Base-by-base conservation (phyloP, 208 protist genomes). In the Leishmania gerbilli region DNA sequence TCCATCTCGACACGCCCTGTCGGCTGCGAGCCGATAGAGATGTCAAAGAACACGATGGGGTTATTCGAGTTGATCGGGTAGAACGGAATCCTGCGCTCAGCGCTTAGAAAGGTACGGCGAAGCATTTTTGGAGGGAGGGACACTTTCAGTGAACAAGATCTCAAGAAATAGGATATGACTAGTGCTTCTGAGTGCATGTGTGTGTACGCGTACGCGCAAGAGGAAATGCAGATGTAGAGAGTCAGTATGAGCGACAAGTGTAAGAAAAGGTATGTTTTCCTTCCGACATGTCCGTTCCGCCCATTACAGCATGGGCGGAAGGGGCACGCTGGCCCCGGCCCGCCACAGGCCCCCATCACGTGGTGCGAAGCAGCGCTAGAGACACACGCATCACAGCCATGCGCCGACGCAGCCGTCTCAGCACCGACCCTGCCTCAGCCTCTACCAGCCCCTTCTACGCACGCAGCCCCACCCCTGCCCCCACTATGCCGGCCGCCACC, bases 1-100 rank as follows among this genome's bases (percentile, higher is more conserved):
- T 98, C 97, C 79, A 99, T 96, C 79, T 97, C 95, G 19, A 99
- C 90, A 49, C 97, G 90, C 3, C 97, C 98, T 19, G 93, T 88
- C 24, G 88, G 77, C 72, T 95, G 85, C 40, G 91, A 89, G 0
- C 92, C 96, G 80, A 99, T 97, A 11, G 93, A 88, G 74, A 99
- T 94, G 82, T 99, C 98, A 83, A 99, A 99, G 81, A 95, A 98
- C 7, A 97, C 93, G 21, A 87, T n/a, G 45, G 92, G 91, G 88
- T 96, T 97, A 31, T 87, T 91, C 47, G 89, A 79, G 79, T 96
- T 95, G 72, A 94, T 81, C 24, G 91, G 91, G 79, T 96, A 95
- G 82, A 93, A 95, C 34, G 92, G 93, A 75, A 97, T 91, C 87
- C 95, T 95, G 86, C 84, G 68, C 82, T 90, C 76, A 21, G 62